Evolutionary conservation across 1,139 yeast species (phyloP).

Genomic region (Blastobotrys ciferrii): DNA sequence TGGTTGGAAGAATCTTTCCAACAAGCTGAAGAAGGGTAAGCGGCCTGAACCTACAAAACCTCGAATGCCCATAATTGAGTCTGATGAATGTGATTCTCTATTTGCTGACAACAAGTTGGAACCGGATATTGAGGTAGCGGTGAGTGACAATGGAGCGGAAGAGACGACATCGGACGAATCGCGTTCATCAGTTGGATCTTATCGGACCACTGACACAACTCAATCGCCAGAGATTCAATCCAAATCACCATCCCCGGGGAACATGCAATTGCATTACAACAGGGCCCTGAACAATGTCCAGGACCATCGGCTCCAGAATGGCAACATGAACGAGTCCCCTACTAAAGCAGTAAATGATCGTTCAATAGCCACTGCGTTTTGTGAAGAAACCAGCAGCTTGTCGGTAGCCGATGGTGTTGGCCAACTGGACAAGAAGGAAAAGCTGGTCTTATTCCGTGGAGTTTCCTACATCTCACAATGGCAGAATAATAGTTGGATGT

Average conservation of each 20-base stretch:
- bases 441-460: constrained; percentile 21
- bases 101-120: background rate
- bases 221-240: background rate
- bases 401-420: background rate
- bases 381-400: background rate
- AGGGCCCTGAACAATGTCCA: too few relatives aligned
- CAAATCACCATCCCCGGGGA: background rate
- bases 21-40: constrained; percentile 16
- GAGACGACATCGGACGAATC: background rate
- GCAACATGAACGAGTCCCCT: background rate
- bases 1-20: constrained; percentile 19
- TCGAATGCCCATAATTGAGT: background rate
- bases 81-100: background rate
- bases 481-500: constrained; percentile 24
- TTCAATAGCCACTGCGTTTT: background rate
- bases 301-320: background rate
- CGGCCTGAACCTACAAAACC: constrained; percentile 4
- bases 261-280: background rate
- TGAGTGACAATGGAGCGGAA: background rate
- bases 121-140: background rate
- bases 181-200: background rate
- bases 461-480: constrained; percentile 24
- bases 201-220: background rate
- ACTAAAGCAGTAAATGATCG: background rate
- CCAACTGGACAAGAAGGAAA: background rate